Evolutionary conservation across 1,284 basidiomycete species (phyloP).

Genomic region (Omphalotus olearius): DNA sequence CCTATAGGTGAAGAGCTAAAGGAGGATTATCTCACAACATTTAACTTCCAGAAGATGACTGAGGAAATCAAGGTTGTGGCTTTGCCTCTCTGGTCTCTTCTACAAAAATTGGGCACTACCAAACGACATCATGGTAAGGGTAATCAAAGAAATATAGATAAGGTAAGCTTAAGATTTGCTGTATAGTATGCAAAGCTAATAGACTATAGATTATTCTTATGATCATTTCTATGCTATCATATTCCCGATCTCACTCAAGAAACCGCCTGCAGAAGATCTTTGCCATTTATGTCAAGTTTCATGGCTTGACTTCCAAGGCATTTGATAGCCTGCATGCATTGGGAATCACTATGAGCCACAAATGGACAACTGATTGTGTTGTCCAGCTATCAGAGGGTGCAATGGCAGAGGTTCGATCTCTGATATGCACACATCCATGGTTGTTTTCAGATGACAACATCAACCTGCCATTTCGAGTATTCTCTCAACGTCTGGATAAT

Average conservation of each 20-base stretch:
- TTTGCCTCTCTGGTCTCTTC: conserved; percentile 17
- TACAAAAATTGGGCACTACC: conserved; percentile 13
- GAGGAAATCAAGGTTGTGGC: conserved; percentile 7
- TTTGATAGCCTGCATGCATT: conserved; percentile 24
- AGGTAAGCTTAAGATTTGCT: conserved; percentile 14
- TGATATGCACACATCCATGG: conserved; percentile 7
- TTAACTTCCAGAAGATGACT: conserved; percentile 14
- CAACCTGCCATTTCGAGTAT: conserved; percentile 29
- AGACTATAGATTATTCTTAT: conserved; percentile 16
- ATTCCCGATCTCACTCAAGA: conserved; percentile 17
- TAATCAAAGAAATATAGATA: conserved; percentile 19
- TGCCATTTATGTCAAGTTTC: conserved; percentile 23
- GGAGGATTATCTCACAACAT: conserved; percentile 12
- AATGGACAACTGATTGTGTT: conserved; percentile 19
- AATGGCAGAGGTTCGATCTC: conserved; percentile 1
- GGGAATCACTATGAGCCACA: conserved; percentile 26
- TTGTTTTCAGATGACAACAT: conserved; percentile 31
- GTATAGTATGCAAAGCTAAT: not conserved
- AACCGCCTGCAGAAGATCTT: conserved; percentile 20
- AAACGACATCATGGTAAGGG: conserved; percentile 15
- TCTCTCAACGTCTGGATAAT: conserved; percentile 31
- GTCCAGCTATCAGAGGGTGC: conserved; percentile 2
- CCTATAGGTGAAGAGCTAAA: conserved; percentile 13
- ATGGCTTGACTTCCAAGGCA: conserved; percentile 21
- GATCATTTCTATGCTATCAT: conserved; percentile 18